Percentiles rank a stretch among this genome's conserved stretches.
These are phyloP conservation scores for Candida yuanshanica DNA, from an alignment of 805 yeast genomes.

Conservation along the genomic window DNA sequence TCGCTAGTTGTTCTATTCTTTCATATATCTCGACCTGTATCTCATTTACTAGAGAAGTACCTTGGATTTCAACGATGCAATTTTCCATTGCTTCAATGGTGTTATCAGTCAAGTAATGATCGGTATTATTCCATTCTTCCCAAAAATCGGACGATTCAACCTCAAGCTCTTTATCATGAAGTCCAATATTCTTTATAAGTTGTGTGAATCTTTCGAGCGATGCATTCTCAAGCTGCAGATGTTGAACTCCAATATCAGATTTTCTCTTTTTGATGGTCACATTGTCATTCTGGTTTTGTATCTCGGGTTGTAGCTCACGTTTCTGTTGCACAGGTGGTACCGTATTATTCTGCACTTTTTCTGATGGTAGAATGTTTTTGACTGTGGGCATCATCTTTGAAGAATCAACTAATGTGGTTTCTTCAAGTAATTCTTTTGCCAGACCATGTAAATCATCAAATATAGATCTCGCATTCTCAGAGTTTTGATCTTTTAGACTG, in stretches of 20 bases:
- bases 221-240: slow-evolving; percentile 12
- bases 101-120: slow-evolving; percentile 15
- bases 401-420: neutral
- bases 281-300: neutral
- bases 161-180: slow-evolving; percentile 25
- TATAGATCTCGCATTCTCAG: slow-evolving; percentile 3
- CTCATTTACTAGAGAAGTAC: slow-evolving; percentile 7
- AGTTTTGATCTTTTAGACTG: neutral
- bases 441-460: slow-evolving; percentile 12
- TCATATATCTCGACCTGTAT: slow-evolving; percentile 24
- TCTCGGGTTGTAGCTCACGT: neutral
- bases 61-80: slow-evolving; percentile 15
- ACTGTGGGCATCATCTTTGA: neutral
- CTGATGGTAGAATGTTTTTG: neutral
- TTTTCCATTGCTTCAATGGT: slow-evolving; percentile 20
- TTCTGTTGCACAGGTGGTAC: neutral
- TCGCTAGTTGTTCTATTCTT: slow-evolving; percentile 29
- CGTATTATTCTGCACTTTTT: neutral
- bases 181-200: slow-evolving; percentile 11
- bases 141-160: slow-evolving; percentile 21
- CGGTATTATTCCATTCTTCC: slow-evolving; percentile 20
- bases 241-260: slow-evolving; percentile 12
- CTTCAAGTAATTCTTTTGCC: slow-evolving; percentile 4
- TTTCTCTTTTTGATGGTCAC: slow-evolving; percentile 14
- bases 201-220: slow-evolving; percentile 6